Evolutionary conservation across 164 flowering plant genomes (phyloP), one percentile per base, ranked within the genome.

Genomic region (Vitis vinifera): DNA sequence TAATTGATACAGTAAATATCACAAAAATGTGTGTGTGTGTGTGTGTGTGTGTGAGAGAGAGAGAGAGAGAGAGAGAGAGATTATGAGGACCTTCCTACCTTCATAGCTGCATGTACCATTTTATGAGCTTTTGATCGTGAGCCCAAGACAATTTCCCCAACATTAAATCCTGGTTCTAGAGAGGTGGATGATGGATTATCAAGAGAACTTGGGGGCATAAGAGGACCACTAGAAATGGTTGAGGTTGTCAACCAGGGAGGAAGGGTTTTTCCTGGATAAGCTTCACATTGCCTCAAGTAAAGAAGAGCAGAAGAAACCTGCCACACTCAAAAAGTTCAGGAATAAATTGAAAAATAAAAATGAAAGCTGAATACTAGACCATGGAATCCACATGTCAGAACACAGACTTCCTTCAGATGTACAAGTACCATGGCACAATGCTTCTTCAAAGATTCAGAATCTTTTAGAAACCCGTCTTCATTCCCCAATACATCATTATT

Each of bases 381-480:
- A 68, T 51, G 59, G 75, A 69, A 47, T 57, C 61, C 66, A 71
- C 78, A 76, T 81, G 74, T 83, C 83, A 79, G 81, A n/a, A 75
- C 81, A 79, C 81, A 79, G 72, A 75, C 75, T 75, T 84, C 83
- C 68, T 72, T 79, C 59, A 81, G 74, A 75, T 84, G 87, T 31
- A 81, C 65, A 51, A 81, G 78, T 65, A 84, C 80, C 59, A 77
- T 77, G 51, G 85, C 83, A 66, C 77, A 77, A 50, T 73, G 78
- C 76, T 79, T 79, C 68, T 77, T 81, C 37, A 83, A 83, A 50
- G 69, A 16, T 52, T 81, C 84, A 11, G 83, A 77, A 67, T 73
- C 80, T 69, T 79, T 77, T 19, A 79, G 58, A 51, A 66, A 66
- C 61, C 66, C 64, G 49, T 80, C 73, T 49, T 74, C 77, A 61